These are phyloP conservation scores for Colletotrichum aenigma DNA, from an alignment of 2,329 filamentous ascomycete genomes.

Conservation along the genomic window DNA sequence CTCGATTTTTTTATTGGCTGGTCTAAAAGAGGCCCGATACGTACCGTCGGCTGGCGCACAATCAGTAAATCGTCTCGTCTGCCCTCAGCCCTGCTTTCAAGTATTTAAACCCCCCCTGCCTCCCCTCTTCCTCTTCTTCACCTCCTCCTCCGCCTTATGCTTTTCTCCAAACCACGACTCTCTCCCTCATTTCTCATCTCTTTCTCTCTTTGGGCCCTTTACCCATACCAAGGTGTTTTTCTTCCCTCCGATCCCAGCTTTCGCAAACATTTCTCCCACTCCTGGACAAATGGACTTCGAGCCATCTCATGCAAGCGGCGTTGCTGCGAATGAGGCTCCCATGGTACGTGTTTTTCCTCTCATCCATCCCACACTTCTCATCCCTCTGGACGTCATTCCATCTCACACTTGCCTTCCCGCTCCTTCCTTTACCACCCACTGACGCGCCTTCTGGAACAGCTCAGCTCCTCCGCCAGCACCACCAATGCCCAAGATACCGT, in stretches of 20 bases:
- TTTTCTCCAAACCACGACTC: not conserved
- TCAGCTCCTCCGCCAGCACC: rapidly evolving
- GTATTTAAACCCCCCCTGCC: not conserved
- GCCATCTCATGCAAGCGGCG: not conserved
- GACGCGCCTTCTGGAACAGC: not conserved
- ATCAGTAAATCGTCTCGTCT: not conserved
- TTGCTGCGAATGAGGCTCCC: not conserved
- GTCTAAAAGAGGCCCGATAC: not conserved
- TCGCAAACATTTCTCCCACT: not conserved
- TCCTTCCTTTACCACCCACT: too few relatives aligned
- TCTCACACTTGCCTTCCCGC: too few relatives aligned
- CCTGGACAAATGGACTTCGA: not conserved
- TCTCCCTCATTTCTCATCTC: rapidly evolving
- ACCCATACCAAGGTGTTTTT: not conserved
- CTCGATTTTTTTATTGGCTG: too few relatives aligned
- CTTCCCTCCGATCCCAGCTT: not conserved
- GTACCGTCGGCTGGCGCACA: not conserved
- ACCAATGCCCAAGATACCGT: not conserved
- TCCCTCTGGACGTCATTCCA: too few relatives aligned
- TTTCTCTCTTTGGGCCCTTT: rapidly evolving
- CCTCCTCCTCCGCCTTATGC: rapidly evolving
- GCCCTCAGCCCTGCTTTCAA: not conserved
- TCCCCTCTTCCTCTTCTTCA: rapidly evolving
- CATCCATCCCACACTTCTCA: too few relatives aligned
- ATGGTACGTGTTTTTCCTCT: not conserved